A percentile compares a stretch with the other conserved stretches of the same genome.
Evolutionary conservation across 768 basidiomycete genomes (phyloP).

Genomic region (Boletus vermiculosoides): DNA sequence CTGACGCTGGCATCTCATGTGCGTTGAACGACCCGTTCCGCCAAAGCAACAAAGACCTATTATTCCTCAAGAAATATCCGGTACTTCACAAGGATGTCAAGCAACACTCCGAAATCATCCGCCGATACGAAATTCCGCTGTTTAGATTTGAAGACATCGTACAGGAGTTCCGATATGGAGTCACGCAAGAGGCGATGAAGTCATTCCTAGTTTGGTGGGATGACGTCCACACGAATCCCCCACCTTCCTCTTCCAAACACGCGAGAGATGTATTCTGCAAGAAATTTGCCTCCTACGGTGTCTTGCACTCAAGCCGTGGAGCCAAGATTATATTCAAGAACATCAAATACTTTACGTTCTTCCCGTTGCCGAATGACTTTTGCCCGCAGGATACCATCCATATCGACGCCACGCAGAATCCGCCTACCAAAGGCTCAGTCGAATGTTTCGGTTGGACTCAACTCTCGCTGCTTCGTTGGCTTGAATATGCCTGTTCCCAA

Average conservation of each 20-base stretch:
- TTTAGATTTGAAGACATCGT: slow-evolving; percentile 11
- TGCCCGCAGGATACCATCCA: slow-evolving; percentile 74
- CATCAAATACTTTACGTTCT: slow-evolving; percentile 52
- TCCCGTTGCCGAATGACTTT: slow-evolving; percentile 72
- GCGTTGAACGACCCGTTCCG: slow-evolving; percentile 4
- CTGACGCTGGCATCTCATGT: slow-evolving; percentile 5
- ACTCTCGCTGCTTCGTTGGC: slow-evolving; percentile 69
- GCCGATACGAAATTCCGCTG: slow-evolving; percentile 6
- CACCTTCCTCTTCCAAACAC: neutral
- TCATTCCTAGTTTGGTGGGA: slow-evolving; percentile 17
- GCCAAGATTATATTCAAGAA: slow-evolving; percentile 46
- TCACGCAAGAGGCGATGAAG: slow-evolving; percentile 6
- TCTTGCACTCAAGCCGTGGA: slow-evolving; percentile 1
- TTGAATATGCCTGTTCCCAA: slow-evolving; percentile 55
- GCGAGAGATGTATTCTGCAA: slow-evolving; percentile 6
- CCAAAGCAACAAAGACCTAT: neutral
- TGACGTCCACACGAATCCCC: neutral
- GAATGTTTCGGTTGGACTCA: slow-evolving; percentile 75
- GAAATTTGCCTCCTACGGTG: slow-evolving; percentile 48
- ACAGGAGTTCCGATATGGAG: slow-evolving; percentile 11
- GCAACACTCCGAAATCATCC: slow-evolving; percentile 7
- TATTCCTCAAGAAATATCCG: slow-evolving; percentile 6
- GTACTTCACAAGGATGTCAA: slow-evolving; percentile 4
- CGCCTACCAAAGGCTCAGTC: slow-evolving; percentile 39
- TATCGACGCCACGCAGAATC: slow-evolving; percentile 53